Conservation (phyloP, 1,139 yeast genomes). For the Saccharomyces hybrid region DNA sequence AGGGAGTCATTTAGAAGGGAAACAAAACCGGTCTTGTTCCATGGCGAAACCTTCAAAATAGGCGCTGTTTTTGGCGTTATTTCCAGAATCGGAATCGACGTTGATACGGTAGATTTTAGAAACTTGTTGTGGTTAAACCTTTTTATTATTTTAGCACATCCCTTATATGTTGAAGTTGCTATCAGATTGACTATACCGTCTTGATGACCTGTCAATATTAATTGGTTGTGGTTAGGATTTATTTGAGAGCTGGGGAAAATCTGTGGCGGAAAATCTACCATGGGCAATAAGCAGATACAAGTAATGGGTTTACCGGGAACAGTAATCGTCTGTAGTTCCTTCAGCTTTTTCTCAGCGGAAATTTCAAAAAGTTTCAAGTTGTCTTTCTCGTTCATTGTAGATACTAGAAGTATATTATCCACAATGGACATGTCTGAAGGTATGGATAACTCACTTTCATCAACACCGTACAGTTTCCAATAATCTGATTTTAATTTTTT, state of each 20-base stretch:
- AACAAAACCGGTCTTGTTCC: conserved; percentile 19
- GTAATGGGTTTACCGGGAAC: conserved; percentile 24
- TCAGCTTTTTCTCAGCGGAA: conserved; percentile 10
- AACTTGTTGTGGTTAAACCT: conserved; percentile 25
- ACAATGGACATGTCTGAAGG: conserved; percentile 15
- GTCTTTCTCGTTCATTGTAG: conserved; percentile 12
- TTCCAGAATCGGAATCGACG: conserved; percentile 2
- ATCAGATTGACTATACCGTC: conserved; percentile 28
- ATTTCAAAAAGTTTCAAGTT: conserved; percentile 20
- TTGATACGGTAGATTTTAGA: conserved; percentile 11
- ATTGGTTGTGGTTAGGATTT: conserved; percentile 15
- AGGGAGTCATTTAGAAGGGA: conserved; percentile 26
- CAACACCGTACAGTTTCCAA: conserved; percentile 13
- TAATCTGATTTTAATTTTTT: conserved; percentile 24
- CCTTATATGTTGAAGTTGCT: conserved; percentile 18
- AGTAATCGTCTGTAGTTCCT: conserved; percentile 21
- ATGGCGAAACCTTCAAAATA: conserved; percentile 18
- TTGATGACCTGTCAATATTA: conserved; percentile 25
- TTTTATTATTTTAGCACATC: conserved; percentile 22
- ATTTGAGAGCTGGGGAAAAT: conserved; percentile 2
- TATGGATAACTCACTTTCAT: conserved; percentile 1
- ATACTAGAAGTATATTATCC: conserved; percentile 14
- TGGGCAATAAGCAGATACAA: conserved; percentile 13
- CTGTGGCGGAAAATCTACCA: conserved; percentile 1
- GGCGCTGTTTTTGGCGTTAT: conserved; percentile 12